Percentiles rank a stretch among this genome's conserved stretches.
Conservation (phyloP, 495 filamentous ascomycete genomes). For the Hyaloscypha finlandica region DNA sequence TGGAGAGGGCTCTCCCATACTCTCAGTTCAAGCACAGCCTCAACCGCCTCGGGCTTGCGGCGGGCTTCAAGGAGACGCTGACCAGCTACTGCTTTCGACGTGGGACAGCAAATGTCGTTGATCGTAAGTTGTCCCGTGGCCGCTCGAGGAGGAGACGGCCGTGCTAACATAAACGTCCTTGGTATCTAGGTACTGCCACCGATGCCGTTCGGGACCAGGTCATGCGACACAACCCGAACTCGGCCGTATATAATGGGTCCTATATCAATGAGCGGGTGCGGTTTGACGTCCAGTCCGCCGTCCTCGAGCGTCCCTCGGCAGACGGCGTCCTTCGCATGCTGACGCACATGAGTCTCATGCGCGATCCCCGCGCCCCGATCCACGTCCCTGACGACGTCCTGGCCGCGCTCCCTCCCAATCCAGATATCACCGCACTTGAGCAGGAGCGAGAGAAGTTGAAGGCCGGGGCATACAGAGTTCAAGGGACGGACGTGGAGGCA, state of each 20-base stretch:
- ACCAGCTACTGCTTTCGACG: constrained; percentile 18
- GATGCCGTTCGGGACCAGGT: constrained; percentile 33
- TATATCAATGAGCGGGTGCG: constrained; percentile 27
- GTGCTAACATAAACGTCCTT: constrained; percentile 15
- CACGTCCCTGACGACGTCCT: constrained; percentile 32
- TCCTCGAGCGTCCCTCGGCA: constrained; percentile 24
- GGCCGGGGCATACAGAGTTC: constrained; percentile 17
- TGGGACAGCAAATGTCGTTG: constrained; percentile 15
- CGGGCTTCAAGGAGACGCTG: constrained; percentile 14
- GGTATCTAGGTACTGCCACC: constrained; percentile 24
- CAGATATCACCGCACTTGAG: constrained; percentile 29
- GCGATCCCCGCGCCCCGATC: constrained; percentile 30
- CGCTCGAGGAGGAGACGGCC: constrained; percentile 1
- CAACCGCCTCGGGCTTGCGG: constrained; percentile 12
- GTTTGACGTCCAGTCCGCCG: constrained; percentile 28
- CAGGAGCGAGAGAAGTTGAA: constrained; percentile 31
- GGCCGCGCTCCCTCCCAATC: constrained; percentile 25
- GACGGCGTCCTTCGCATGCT: constrained; percentile 24
- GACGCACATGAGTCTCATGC: constrained; percentile 32
- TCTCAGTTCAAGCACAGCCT: constrained; percentile 10
- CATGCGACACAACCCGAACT: constrained; percentile 33
- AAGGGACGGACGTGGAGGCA: constrained; percentile 13
- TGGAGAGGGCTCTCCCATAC: constrained; percentile 8
- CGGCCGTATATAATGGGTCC: constrained; percentile 25
- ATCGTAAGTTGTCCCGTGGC: constrained; percentile 7